These are phyloP conservation scores for Penicillium glabrum DNA, from an alignment of 2,329 filamentous ascomycete species.

Conservation along the genomic window DNA sequence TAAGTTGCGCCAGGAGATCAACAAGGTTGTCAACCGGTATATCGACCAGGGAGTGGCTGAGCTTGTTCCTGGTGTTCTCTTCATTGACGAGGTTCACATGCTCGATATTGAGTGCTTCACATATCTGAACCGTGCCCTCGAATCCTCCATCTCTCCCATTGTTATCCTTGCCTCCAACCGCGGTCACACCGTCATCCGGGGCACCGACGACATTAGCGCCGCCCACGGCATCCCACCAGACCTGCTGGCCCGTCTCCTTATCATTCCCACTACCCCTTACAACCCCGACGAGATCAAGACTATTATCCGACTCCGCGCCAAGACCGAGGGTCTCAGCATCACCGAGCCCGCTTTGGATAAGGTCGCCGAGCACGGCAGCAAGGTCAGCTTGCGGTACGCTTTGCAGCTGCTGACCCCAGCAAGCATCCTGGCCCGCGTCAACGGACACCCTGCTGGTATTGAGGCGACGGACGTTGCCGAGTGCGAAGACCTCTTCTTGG, in stretches of 20 bases:
- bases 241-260: conserved; percentile 88
- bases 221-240: conserved; percentile 94
- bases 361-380: conserved; percentile 81
- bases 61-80: conserved; percentile 94
- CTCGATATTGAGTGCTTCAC: conserved; percentile 99
- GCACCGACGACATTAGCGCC: conserved; percentile 74
- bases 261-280: conserved; percentile 92
- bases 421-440: conserved; percentile 86
- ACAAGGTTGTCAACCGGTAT: conserved; percentile 98
- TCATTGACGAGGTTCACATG: conserved; percentile 99
- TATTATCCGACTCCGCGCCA: conserved; percentile 82
- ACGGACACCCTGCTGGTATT: conserved; percentile 69
- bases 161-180: conserved; percentile 97
- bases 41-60: conserved; percentile 98
- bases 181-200: conserved; percentile 88
- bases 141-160: conserved; percentile 91
- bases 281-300: conserved; percentile 84
- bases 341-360: conserved; percentile 82
- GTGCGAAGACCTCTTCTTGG: conserved; percentile 81
- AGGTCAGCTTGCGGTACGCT: conserved; percentile 88
- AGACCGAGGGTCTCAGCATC: conserved; percentile 77
- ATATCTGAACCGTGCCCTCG: conserved; percentile 96
- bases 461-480: conserved; percentile 75
- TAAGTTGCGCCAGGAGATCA: conserved; percentile 92
- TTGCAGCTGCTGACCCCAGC: conserved; percentile 87